Conservation (phyloP, 2,329 filamentous ascomycete genomes). For the Microcyclospora pomicola region DNA sequence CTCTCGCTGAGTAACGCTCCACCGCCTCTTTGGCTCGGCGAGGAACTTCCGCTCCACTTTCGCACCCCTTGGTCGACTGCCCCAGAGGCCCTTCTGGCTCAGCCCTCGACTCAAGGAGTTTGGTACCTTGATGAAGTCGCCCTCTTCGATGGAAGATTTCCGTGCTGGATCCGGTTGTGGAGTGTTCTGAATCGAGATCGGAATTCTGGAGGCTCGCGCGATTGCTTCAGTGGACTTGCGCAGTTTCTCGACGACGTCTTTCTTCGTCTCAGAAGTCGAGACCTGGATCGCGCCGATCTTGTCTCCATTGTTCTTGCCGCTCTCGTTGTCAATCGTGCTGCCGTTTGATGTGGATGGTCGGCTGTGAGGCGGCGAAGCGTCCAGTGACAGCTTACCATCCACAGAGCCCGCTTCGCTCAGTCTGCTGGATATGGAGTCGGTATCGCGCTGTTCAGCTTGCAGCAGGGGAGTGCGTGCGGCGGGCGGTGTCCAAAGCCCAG, state of each 20-base stretch:
- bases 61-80: slow-evolving; percentile 21
- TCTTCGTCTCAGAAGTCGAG: not conserved
- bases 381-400: not conserved
- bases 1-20: slow-evolving; percentile 9
- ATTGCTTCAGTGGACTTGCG: not conserved
- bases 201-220: not conserved
- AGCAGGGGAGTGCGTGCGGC: slow-evolving; percentile 10
- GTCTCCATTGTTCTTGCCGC: not conserved
- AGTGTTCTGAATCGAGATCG: slow-evolving; percentile 7
- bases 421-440: slow-evolving; percentile 4
- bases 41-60: slow-evolving; percentile 22
- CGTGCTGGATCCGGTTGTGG: slow-evolving; percentile 15
- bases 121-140: slow-evolving; percentile 5
- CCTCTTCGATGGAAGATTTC: not conserved
- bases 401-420: slow-evolving; percentile 4
- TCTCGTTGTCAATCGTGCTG: not conserved
- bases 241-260: not conserved
- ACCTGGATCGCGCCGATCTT: not conserved
- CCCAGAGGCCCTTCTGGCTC: slow-evolving; percentile 31
- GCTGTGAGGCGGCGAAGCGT: slow-evolving; percentile 2
- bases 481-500: slow-evolving; percentile 28
- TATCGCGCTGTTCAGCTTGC: slow-evolving; percentile 7
- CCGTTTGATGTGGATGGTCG: slow-evolving; percentile 4
- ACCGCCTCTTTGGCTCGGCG: slow-evolving; percentile 28
- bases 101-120: slow-evolving; percentile 12